phyloP scores from a whole-genome alignment of 1,284 basidiomycete genomes.

The Hemileia vastatrix region DNA sequence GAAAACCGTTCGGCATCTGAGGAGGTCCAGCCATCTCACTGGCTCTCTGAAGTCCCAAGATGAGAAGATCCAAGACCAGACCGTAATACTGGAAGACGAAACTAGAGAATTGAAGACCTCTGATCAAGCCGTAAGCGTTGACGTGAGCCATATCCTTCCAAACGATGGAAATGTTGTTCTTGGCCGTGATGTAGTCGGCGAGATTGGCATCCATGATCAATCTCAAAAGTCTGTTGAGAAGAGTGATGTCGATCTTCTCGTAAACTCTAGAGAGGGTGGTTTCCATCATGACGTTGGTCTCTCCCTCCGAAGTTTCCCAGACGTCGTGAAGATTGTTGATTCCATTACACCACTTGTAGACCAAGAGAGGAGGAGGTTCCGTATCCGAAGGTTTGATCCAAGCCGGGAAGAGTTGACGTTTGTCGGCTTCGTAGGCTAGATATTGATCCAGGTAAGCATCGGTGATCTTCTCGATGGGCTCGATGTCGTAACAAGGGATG shows the following conservation, averaged over 20 bases:
- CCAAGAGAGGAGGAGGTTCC: constrained; percentile 42
- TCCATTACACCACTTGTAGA: constrained; percentile 45
- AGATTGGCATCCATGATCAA: constrained; percentile 45
- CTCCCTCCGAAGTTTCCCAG: constrained; percentile 37
- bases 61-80: constrained; percentile 40
- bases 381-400: constrained; percentile 45
- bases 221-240: constrained; percentile 42
- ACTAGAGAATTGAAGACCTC: constrained; percentile 42
- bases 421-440: constrained; percentile 43
- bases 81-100: constrained; percentile 46
- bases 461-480: constrained; percentile 44
- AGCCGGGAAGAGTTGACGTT: constrained; percentile 44
- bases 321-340: constrained; percentile 43
- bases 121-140: constrained; percentile 42
- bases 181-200: constrained; percentile 44
- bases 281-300: constrained; percentile 44
- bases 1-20: constrained; percentile 42
- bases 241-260: constrained; percentile 43
- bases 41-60: constrained; percentile 41
- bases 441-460: constrained; percentile 44
- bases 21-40: constrained; percentile 43
- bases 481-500: constrained; percentile 43
- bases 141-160: no score
- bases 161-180: no score
- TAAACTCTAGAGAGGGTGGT: constrained; percentile 42